These are phyloP conservation scores for Hapsidospora chrysogenum DNA, from an alignment of 495 filamentous ascomycete genomes.

Conservation along the genomic window DNA sequence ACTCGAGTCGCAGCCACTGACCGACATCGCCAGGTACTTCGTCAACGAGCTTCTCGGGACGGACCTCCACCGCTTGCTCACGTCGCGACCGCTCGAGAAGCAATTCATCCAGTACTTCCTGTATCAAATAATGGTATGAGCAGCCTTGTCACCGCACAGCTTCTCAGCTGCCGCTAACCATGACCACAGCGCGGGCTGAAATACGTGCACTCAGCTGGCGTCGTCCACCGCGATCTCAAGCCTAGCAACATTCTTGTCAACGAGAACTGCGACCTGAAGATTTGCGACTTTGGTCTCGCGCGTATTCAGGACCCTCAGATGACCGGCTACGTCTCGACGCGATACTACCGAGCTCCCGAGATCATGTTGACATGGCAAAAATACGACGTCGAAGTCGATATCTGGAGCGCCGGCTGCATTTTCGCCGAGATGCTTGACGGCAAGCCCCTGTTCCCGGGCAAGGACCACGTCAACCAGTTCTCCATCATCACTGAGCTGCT, in stretches of 20 bases:
- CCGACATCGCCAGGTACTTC: constrained; percentile 56
- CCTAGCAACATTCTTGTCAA: constrained; percentile 98
- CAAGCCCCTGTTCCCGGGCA: constrained; percentile 95
- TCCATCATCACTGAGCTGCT: constrained; percentile 98
- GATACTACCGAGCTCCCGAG: constrained; percentile 96
- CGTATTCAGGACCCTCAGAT: constrained; percentile 99
- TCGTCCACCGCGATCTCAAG: constrained; percentile 94
- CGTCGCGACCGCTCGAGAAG: constrained; percentile 90
- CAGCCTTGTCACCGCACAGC: too few species aligned
- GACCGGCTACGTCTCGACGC: constrained; percentile 96
- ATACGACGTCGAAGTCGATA: constrained; percentile 98
- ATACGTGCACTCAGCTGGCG: constrained; percentile 96
- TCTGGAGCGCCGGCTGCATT: constrained; percentile 98
- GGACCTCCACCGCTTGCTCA: constrained; percentile 87
- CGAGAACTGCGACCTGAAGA: constrained; percentile 98
- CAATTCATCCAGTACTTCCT: constrained; percentile 99
- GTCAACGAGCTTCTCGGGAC: constrained; percentile 96
- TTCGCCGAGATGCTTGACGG: constrained; percentile 99
- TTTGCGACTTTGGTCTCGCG: constrained; percentile 95
- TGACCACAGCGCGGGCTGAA: constrained; percentile 86
- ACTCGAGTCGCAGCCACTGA: not conserved
- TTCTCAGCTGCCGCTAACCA: constrained; percentile 18
- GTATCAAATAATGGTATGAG: constrained; percentile 85
- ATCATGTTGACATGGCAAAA: constrained; percentile 99
- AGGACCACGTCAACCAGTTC: constrained; percentile 98